phyloP scores from a whole-genome alignment of 441 rosid species.

The Isatis lusitanica region DNA sequence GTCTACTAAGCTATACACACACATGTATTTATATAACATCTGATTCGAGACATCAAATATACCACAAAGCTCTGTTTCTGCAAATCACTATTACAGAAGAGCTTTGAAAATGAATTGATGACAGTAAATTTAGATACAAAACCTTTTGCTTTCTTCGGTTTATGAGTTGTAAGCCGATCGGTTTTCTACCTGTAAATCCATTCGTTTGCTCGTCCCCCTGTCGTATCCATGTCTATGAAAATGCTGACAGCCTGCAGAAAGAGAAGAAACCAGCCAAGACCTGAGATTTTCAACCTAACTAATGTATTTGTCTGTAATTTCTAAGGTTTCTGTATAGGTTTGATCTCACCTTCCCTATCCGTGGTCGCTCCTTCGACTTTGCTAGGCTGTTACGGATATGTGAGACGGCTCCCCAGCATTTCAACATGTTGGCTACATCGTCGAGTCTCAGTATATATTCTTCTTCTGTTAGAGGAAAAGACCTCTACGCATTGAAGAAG shows the following conservation, averaged over 20 bases:
- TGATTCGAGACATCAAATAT: slow-evolving; percentile 14
- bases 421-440: slow-evolving; percentile 85
- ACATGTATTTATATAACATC: not conserved
- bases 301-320: not conserved
- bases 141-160: slow-evolving; percentile 13
- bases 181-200: slow-evolving; percentile 83
- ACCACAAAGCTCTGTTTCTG: slow-evolving; percentile 20
- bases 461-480: slow-evolving; percentile 91
- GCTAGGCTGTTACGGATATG: slow-evolving; percentile 84
- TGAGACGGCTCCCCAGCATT: slow-evolving; percentile 95
- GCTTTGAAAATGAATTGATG: slow-evolving; percentile 23
- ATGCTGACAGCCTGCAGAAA: slow-evolving; percentile 89
- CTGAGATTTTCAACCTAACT: not conserved
- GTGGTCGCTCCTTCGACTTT: slow-evolving; percentile 82
- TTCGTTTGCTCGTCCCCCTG: slow-evolving; percentile 93
- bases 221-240: slow-evolving; percentile 89
- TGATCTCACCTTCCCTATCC: slow-evolving; percentile 79
- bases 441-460: slow-evolving; percentile 91
- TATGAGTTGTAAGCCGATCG: not conserved
- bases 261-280: not conserved
- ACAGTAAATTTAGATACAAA: not conserved
- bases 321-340: not conserved
- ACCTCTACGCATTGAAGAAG: slow-evolving; percentile 52
- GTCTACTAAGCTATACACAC: slow-evolving; percentile 31
- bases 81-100: slow-evolving; percentile 13